Conservation (phyloP, 306 rosid genomes). For the Fagus crenata region DNA sequence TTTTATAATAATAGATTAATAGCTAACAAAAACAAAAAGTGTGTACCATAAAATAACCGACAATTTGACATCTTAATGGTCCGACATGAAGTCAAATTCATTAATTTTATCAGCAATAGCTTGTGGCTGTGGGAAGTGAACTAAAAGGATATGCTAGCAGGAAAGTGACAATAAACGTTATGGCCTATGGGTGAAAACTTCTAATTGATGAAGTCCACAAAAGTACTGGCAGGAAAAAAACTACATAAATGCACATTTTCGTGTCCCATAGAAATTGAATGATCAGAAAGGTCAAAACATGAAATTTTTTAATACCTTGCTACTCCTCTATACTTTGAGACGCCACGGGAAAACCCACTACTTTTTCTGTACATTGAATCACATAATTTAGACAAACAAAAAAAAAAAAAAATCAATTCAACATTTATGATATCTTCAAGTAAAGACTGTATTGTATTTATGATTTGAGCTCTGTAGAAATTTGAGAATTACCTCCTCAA, state of each 20-base stretch:
- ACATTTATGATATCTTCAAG: not conserved
- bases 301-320: conserved; percentile 56
- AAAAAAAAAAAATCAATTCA: not conserved
- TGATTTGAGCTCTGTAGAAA: not conserved
- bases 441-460: not conserved
- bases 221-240: not conserved
- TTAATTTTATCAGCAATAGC: no score
- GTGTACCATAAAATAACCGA: no score
- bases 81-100: no score
- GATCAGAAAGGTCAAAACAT: not conserved
- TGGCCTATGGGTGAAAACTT: no score
- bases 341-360: conserved; percentile 97
- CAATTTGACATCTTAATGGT: no score
- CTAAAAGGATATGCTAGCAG: no score
- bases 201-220: no score
- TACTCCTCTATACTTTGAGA: conserved; percentile 91
- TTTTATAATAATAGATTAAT: no score
- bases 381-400: not conserved
- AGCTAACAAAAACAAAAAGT: no score
- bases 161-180: no score
- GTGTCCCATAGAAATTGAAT: not conserved
- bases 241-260: not conserved
- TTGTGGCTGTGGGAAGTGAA: no score
- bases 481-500: conserved; percentile 63
- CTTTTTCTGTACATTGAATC: conserved; percentile 60